Evolutionary conservation across 805 yeast genomes (phyloP).

Genomic region (Jamesozyma jinghongensis): DNA sequence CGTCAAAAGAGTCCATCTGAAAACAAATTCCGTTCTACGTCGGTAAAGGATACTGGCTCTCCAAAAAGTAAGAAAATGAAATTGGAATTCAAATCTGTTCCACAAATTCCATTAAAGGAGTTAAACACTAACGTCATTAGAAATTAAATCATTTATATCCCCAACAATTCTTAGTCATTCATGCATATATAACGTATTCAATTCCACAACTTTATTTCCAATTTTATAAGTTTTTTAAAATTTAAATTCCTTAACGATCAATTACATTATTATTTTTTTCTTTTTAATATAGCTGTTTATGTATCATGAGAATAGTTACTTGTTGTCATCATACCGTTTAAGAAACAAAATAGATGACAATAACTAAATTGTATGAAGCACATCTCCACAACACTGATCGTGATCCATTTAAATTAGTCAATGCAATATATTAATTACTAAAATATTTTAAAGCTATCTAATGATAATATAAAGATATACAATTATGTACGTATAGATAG

Average conservation of each 20-base stretch:
- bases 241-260: too few species aligned
- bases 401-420: too few species aligned
- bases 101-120: slow-evolving; percentile 16
- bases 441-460: slow-evolving; percentile 3
- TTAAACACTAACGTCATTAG: slow-evolving; percentile 13
- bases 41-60: background rate
- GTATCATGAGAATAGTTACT: too few species aligned
- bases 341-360: too few species aligned
- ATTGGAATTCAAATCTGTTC: slow-evolving; percentile 11
- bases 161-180: background rate
- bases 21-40: slow-evolving; percentile 2
- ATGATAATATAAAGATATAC: slow-evolving; percentile 5
- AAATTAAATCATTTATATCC: background rate
- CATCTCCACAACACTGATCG: too few species aligned
- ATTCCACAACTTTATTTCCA: too few species aligned
- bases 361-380: too few species aligned
- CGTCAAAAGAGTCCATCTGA: slow-evolving; percentile 5
- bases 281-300: too few species aligned
- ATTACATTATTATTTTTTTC: too few species aligned
- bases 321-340: too few species aligned
- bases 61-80: slow-evolving; percentile 5
- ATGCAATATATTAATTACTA: slow-evolving; percentile 1
- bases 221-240: too few species aligned
- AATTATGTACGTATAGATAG: background rate
- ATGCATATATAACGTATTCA: background rate